Evolutionary conservation across 208 protist species (phyloP).

Genomic region (Acanthamoeba royreba): DNA sequence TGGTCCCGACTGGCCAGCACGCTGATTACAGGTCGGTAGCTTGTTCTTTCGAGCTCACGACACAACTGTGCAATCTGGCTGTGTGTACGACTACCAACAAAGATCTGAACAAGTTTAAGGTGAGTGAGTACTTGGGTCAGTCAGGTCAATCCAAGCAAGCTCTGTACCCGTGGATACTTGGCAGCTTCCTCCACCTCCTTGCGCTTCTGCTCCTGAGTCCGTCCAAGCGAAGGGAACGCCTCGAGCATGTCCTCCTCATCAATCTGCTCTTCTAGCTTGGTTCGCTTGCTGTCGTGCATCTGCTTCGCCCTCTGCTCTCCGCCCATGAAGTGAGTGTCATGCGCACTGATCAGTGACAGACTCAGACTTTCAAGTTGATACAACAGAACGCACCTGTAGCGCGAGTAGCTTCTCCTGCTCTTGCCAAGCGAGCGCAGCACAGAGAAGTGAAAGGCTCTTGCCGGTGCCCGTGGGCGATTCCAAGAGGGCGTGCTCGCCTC

Average conservation of each 20-base stretch:
- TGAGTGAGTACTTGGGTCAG: neutral
- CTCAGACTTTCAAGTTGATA: no score
- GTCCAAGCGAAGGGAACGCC: neutral
- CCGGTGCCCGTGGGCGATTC: constrained; percentile 97
- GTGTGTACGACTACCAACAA: constrained; percentile 95
- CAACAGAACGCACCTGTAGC: neutral
- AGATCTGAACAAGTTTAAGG: constrained; percentile 74
- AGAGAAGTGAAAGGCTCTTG: constrained; percentile 96
- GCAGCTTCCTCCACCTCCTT: neutral
- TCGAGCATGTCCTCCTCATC: neutral
- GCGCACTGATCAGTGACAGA: neutral
- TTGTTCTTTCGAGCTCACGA: constrained; percentile 87
- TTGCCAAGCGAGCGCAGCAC: constrained; percentile 91
- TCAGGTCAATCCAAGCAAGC: neutral
- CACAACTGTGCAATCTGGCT: constrained; percentile 94
- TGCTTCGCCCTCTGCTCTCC: neutral
- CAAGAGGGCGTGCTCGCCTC: constrained; percentile 89
- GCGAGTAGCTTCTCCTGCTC: neutral
- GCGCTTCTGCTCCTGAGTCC: neutral
- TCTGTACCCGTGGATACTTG: neutral
- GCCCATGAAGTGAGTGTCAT: no score
- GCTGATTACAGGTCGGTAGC: constrained; percentile 77
- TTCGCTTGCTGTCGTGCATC: neutral
- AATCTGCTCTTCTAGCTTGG: neutral
- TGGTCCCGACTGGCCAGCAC: constrained; percentile 85